Evolutionary conservation across 441 rosid species (phyloP), one percentile per base, ranked within the genome.

Genomic region (Euphorbia schlechtendalii): DNA sequence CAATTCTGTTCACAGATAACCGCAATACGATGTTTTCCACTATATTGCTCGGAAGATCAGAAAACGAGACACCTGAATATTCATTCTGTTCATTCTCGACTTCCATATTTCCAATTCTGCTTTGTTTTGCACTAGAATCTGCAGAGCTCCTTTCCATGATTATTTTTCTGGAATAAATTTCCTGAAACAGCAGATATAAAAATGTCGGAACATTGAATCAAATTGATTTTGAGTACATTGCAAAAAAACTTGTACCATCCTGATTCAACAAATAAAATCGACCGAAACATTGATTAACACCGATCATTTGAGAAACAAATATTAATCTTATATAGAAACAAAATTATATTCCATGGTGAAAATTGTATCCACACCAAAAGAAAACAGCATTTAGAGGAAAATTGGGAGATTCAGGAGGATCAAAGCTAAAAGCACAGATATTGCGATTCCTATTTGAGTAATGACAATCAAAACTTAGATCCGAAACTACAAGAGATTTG

Each of bases 1-100:
- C 17, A 34, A 64, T 51, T 9, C 67, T 51, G 25, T 64, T 64
- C 1, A 64, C 10, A 18, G 67, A 12, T 3, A 51, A n/a, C 30
- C 28, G 25, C 20, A n/a, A n/a, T 17, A 68, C 53, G 13, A 62
- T 46, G 6, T 27, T 18, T 15, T 27, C 22, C 18, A 45, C 55
- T 6, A 62, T 25, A 2, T 46, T 0, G 4, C 65, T 15, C 0
- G 55, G 65, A 0, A 62, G 38, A 25, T 62, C 40, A 15, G 65
- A 18, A 46, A 45, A 17, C 11, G 55, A 46, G 27, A 13, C 25
- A 18, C 40, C 65, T 62, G 24, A 25, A 27, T 15, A 6, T 51
- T 21, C 24, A 4, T 2, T 51, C 51, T 46, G 18, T 46, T 14
- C 4, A 5, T 1, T 1, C 18, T 9, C 2, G 21, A 40, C 45